Evolutionary conservation across 371 early-diverging fungal genomes (phyloP), one percentile per base, ranked within the genome.

Genomic region (Zopfochytrium polystomum): DNA sequence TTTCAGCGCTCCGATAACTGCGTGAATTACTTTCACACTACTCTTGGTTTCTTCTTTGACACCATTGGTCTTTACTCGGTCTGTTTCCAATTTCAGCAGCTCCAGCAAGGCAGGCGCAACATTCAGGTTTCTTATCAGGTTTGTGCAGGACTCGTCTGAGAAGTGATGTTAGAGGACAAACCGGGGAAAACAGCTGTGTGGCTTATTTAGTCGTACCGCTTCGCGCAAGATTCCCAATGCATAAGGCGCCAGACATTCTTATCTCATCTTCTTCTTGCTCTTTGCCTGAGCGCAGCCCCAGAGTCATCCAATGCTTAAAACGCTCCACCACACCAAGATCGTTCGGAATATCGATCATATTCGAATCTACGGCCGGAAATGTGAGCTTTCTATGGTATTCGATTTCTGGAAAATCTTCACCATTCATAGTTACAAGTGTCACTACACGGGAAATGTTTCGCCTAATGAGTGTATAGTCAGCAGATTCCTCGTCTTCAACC

Each of bases 141-240:
- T 55, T 0, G 38, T 34, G 47, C 81, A 80, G 0, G 77, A 71
- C 29, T 65, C 67, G 48, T 80, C 80, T 38, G 7, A 11, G 38
- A 7, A 38, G n/a, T n/a, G n/a, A n/a, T n/a, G n/a, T n/a, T n/a
- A n/a, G n/a, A n/a, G n/a, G n/a, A n/a, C n/a, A n/a, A n/a, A n/a
- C n/a, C n/a, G n/a, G n/a, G n/a, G n/a, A n/a, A n/a, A n/a, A n/a
- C n/a, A n/a, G n/a, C n/a, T n/a, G n/a, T n/a, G n/a, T n/a, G n/a
- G n/a, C n/a, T n/a, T n/a, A n/a, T n/a, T n/a, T n/a, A n/a, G n/a
- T n/a, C 73, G 11, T 74, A 38, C 38, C 38, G 58, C 79, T 79
- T 25, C 81, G 55, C 7, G 81, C 77, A 0, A 80, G 60, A 43
- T 80, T 80, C 3, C 81, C 81, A 31, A 80, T 70, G 29, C 76